A percentile compares a stretch with the other conserved stretches of the same genome.
These are phyloP conservation scores for Rhizopogon vinicolor DNA, from an alignment of 768 basidiomycete genomes.

Conservation along the genomic window DNA sequence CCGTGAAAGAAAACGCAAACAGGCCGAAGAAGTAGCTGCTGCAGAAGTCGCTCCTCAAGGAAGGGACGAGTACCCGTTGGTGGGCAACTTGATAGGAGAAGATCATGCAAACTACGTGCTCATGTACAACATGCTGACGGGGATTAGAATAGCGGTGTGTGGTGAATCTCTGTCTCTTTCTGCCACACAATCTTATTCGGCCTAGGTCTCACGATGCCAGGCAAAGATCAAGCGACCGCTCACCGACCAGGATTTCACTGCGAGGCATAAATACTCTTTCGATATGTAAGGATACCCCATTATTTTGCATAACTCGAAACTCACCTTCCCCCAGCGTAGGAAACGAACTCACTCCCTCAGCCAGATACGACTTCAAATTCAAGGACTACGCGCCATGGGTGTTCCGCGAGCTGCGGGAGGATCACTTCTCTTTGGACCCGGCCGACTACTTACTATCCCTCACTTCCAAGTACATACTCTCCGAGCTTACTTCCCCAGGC, in stretches of 20 bases:
- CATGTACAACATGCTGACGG: slow-evolving; percentile 99
- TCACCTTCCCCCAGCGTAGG: slow-evolving; percentile 58
- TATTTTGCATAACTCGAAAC: not conserved
- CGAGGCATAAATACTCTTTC: slow-evolving; percentile 93
- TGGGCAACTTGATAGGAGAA: slow-evolving; percentile 97
- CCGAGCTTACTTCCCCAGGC: slow-evolving; percentile 95
- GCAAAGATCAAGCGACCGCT: slow-evolving; percentile 89
- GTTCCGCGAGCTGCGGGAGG: slow-evolving; percentile 92
- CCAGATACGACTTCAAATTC: slow-evolving; percentile 99
- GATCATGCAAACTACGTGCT: slow-evolving; percentile 98
- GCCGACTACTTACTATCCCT: slow-evolving; percentile 96
- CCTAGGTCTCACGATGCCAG: slow-evolving; percentile 89
- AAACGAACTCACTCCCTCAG: slow-evolving; percentile 96
- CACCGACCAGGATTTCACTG: slow-evolving; percentile 81
- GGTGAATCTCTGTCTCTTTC: not conserved
- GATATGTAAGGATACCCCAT: slow-evolving; percentile 67
- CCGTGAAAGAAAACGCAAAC: slow-evolving; percentile 73
- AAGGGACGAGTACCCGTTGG: slow-evolving; percentile 58
- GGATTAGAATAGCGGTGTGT: slow-evolving; percentile 90
- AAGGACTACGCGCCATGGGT: slow-evolving; percentile 99
- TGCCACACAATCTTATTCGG: slow-evolving; percentile 6
- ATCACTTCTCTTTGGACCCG: slow-evolving; percentile 92
- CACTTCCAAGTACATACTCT: slow-evolving; percentile 96
- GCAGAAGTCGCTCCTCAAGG: slow-evolving; percentile 11
- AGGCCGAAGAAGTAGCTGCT: slow-evolving; percentile 52